These are phyloP conservation scores for Epicoccum sorghinum DNA, from an alignment of 2,329 filamentous ascomycete genomes.

Conservation along the genomic window DNA sequence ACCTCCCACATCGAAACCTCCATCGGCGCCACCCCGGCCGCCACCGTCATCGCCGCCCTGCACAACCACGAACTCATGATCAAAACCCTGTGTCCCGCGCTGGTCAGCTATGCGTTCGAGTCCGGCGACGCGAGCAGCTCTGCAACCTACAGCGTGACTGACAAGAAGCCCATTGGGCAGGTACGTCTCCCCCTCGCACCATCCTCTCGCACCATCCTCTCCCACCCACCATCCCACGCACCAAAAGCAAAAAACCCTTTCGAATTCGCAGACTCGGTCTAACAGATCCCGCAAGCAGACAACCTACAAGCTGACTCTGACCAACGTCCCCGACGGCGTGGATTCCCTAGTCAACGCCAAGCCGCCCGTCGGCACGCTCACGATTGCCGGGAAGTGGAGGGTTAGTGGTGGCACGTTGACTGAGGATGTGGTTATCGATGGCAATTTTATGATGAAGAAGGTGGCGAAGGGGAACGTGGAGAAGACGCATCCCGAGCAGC, in stretches of 20 bases:
- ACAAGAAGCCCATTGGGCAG: slow-evolving; percentile 49
- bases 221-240: too few relatives aligned
- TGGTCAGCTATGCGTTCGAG: slow-evolving; percentile 42
- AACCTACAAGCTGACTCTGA: slow-evolving; percentile 51
- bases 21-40: slow-evolving; percentile 32
- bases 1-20: slow-evolving; percentile 47
- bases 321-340: slow-evolving; percentile 42
- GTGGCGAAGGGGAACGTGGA: slow-evolving; percentile 50
- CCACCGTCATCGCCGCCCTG: slow-evolving; percentile 41
- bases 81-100: slow-evolving; percentile 45
- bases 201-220: too few relatives aligned
- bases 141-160: slow-evolving; percentile 46
- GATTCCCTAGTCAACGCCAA: slow-evolving; percentile 49
- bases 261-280: background rate
- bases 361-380: slow-evolving; percentile 47
- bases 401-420: slow-evolving; percentile 38
- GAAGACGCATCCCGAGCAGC: slow-evolving; percentile 49
- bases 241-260: too few relatives aligned
- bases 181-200: slow-evolving; percentile 18
- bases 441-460: slow-evolving; percentile 52
- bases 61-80: slow-evolving; percentile 52
- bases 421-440: slow-evolving; percentile 51
- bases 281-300: slow-evolving; percentile 27
- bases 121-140: slow-evolving; percentile 37
- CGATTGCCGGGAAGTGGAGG: slow-evolving; percentile 48